A percentile compares a stretch with the other conserved stretches of the same genome.
These are phyloP conservation scores for Hypoxylon rickii DNA, from an alignment of 495 filamentous ascomycete species.

Conservation along the genomic window DNA sequence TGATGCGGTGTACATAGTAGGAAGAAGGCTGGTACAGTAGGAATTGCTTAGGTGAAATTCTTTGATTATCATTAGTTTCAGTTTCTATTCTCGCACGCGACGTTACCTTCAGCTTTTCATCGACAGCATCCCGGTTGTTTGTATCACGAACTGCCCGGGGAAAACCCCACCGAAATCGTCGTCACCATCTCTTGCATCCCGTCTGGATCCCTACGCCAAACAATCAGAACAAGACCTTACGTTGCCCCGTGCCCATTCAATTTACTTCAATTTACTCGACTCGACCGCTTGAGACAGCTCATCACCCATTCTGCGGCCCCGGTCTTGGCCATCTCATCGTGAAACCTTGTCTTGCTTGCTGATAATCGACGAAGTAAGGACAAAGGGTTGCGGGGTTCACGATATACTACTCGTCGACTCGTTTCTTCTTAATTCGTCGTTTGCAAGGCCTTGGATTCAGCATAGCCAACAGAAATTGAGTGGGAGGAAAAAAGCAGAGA, in stretches of 20 bases:
- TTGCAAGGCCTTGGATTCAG: conserved; percentile 10
- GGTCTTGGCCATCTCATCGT: conserved; percentile 14
- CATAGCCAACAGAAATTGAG: neutral
- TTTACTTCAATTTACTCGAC: too few relatives aligned
- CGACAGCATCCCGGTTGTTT: too few relatives aligned
- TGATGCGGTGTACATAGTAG: too few relatives aligned
- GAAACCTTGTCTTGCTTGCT: conserved; percentile 12
- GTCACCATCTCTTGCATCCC: conserved; percentile 6
- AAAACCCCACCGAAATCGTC: conserved; percentile 19
- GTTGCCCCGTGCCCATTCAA: conserved; percentile 25
- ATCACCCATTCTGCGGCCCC: conserved; percentile 18
- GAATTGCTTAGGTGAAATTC: too few relatives aligned
- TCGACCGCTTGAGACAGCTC: conserved; percentile 33
- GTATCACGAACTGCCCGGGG: conserved; percentile 24
- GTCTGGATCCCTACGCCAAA: conserved; percentile 11
- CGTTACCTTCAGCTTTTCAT: too few relatives aligned
- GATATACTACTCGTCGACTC: conserved; percentile 13
- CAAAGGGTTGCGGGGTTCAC: conserved; percentile 17
- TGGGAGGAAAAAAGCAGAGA: neutral
- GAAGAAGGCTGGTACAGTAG: too few relatives aligned
- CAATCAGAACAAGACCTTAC: conserved; percentile 19
- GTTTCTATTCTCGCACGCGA: too few relatives aligned
- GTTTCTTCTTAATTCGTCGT: conserved; percentile 15
- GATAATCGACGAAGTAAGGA: conserved; percentile 21
- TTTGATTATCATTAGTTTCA: too few relatives aligned